Base-by-base conservation (phyloP, 176 grass and related monocot species). In the Otatea glauca region DNA sequence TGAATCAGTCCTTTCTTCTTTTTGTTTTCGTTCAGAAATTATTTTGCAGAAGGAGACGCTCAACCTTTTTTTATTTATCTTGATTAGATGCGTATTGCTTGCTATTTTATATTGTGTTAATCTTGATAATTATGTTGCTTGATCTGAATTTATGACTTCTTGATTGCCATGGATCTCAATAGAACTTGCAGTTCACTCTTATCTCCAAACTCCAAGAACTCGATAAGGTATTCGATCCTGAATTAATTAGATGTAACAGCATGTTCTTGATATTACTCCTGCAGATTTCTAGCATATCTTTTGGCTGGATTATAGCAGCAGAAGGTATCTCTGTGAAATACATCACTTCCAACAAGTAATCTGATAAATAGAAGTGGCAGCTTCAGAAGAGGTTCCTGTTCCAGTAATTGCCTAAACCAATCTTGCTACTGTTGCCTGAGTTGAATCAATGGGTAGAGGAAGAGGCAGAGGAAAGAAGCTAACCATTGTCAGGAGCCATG, bases 401-500 rank as follows among this genome's bases (percentile, higher is more conserved):
- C 54, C 65, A 58, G 56, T 53, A 78, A 79, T 85, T 58, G 10
- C 47, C 41, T 65, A n/a, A 59, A 84, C 68, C 68, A 53, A 65
- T 51, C 62, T 15, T 81, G 38, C 23, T 59, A 17, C 68, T 72
- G 55, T 42, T 86, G 62, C 24, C 11, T 25, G 49, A 75, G 59
- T 2, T 68, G 80, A 41, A 86, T 54, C 69, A 67, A 95, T 95
- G 93, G 93, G 93, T 71, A 88, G 93, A 92, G 93, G 90, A 75
- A 90, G 88, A 87, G 93, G 62, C 39, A 95, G 91, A 73, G 90
- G 90, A 62, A 92, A 77, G 88, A 90, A 90, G 77, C 41, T 78
- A 39, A 71, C 83, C 53, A 68, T 62, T 6, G 70, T 68, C n/a
- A 90, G 86, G 58, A 90, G 78, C 76, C 88, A 90, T 88, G 93